phyloP scores from a whole-genome alignment of 2,329 filamentous ascomycete genomes.

The Ophiocordyceps robertsii region DNA sequence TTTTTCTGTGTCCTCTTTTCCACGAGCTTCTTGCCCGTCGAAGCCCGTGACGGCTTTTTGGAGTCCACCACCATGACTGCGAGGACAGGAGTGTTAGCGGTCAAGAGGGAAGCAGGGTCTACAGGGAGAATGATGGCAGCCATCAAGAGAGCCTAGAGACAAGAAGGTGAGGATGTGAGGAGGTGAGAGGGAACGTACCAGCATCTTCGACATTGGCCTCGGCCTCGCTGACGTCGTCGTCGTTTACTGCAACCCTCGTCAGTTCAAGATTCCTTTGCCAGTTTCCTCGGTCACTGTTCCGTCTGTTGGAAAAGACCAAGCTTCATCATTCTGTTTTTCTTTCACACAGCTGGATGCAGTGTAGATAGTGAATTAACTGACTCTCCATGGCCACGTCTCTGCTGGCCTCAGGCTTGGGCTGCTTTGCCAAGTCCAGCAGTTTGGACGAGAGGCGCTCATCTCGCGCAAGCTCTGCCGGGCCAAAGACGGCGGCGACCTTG shows the following conservation, averaged over 20 bases:
- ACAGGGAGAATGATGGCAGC: too few species aligned
- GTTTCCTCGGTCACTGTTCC: too few species aligned
- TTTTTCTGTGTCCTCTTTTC: constrained; percentile 44
- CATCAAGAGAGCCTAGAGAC: neutral
- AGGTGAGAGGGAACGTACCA: constrained; percentile 9
- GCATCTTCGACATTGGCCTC: constrained; percentile 13
- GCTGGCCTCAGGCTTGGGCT: constrained; percentile 52
- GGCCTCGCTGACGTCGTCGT: constrained; percentile 16
- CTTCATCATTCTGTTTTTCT: too few species aligned
- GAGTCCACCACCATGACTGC: constrained; percentile 45
- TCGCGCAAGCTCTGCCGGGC: constrained; percentile 65
- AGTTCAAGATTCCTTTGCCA: neutral
- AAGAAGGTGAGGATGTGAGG: constrained; percentile 3
- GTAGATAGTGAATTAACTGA: constrained; percentile 7
- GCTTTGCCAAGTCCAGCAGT: constrained; percentile 64
- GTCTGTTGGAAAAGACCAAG: too few species aligned
- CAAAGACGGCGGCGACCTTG: constrained; percentile 72
- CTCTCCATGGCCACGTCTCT: constrained; percentile 35
- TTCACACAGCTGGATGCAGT: neutral
- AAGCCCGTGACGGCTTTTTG: constrained; percentile 26
- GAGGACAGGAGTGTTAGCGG: constrained; percentile 1
- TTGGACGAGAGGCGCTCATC: constrained; percentile 76
- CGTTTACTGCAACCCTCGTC: constrained; percentile 2
- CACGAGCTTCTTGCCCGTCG: constrained; percentile 35
- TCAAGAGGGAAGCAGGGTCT: too few species aligned